Evolutionary conservation across 768 basidiomycete species (phyloP).

Genomic region (Suillus alpinus): DNA sequence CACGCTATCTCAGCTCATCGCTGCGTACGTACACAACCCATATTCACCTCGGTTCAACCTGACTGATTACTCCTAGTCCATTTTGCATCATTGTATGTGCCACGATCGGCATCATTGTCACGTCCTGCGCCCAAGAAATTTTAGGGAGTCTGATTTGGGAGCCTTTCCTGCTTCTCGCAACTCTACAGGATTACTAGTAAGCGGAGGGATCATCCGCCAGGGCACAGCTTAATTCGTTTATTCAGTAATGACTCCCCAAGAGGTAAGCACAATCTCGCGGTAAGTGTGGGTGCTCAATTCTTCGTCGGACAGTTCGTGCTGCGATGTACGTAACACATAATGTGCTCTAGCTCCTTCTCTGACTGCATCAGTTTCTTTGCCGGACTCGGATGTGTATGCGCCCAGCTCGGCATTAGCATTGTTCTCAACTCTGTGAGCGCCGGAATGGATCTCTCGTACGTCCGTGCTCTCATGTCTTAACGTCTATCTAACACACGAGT

Average conservation of each 20-base stretch:
- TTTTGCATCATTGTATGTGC: slow-evolving; percentile 15
- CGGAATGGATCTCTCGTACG: slow-evolving; percentile 20
- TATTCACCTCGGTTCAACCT: neutral
- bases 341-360: slow-evolving; percentile 2
- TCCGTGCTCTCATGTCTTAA: neutral
- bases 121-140: slow-evolving; percentile 11
- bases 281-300: neutral
- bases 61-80: slow-evolving; percentile 10
- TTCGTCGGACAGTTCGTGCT: slow-evolving; percentile 3
- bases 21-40: neutral
- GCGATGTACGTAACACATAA: slow-evolving; percentile 6
- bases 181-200: slow-evolving; percentile 19
- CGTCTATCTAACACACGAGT: neutral
- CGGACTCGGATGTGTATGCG: slow-evolving; percentile 17
- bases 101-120: slow-evolving; percentile 16
- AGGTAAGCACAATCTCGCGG: slow-evolving; percentile 3
- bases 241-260: slow-evolving; percentile 6
- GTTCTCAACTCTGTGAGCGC: slow-evolving; percentile 19
- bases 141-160: slow-evolving; percentile 17
- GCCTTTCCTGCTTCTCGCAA: slow-evolving; percentile 16
- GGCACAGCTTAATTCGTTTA: neutral
- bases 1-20: neutral
- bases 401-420: slow-evolving; percentile 18
- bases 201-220: neutral
- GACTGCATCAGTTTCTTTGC: slow-evolving; percentile 15